Conservation (phyloP, 768 basidiomycete species). For the Agaricus blazei region DNA sequence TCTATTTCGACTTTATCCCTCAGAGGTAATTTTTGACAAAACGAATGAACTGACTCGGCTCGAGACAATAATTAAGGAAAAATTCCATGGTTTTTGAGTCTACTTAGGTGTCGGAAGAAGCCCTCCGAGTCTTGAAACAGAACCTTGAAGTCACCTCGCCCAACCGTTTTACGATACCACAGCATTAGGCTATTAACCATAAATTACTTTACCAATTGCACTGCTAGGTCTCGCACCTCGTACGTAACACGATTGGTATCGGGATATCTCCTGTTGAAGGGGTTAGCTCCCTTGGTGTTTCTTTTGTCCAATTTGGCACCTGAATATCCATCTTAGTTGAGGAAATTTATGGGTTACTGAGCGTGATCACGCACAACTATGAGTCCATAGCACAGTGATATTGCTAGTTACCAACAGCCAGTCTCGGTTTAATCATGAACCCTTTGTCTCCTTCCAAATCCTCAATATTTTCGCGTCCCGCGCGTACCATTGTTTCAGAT, state of each 20-base stretch:
- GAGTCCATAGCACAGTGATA: neutral
- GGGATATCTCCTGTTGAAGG: conserved; percentile 68
- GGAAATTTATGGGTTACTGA: too few relatives aligned
- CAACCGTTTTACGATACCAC: neutral
- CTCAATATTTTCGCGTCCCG: conserved; percentile 6
- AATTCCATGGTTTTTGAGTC: too few relatives aligned
- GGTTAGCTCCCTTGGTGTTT: conserved; percentile 42
- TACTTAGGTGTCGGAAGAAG: too few relatives aligned
- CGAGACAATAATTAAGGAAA: too few relatives aligned
- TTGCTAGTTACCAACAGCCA: neutral
- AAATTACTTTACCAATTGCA: too few relatives aligned
- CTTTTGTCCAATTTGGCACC: conserved; percentile 43
- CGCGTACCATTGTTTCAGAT: conserved; percentile 12
- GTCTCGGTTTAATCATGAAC: too few relatives aligned
- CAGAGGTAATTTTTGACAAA: too few relatives aligned
- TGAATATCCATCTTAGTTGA: conserved; percentile 14
- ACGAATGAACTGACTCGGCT: too few relatives aligned
- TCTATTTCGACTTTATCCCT: too few relatives aligned
- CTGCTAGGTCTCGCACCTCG: conserved; percentile 36
- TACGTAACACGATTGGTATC: conserved; percentile 78
- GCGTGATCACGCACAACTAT: too few relatives aligned
- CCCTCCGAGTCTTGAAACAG: neutral
- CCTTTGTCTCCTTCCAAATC: conserved; percentile 1
- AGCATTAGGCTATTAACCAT: too few relatives aligned
- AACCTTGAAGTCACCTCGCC: neutral